phyloP scores from a whole-genome alignment of 768 basidiomycete genomes.

The Boletus subparvulus region DNA sequence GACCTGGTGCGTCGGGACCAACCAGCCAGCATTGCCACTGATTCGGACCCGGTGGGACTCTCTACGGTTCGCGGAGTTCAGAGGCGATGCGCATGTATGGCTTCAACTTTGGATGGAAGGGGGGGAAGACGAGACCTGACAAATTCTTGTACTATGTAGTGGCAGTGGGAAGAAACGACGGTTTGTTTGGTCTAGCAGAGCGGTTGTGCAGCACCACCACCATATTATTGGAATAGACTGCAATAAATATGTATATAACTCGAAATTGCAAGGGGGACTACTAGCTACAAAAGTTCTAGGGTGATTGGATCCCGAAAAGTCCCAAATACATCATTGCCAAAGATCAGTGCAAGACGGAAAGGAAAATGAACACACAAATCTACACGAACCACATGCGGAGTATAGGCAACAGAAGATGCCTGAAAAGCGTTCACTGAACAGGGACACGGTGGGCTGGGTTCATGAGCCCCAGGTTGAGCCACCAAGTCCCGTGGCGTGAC shows the following conservation, averaged over 20 bases:
- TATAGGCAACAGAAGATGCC: too few relatives aligned
- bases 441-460: slow-evolving; percentile 15
- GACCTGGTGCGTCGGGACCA: neutral
- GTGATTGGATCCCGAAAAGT: neutral
- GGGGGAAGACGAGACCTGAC: too few relatives aligned
- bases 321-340: neutral
- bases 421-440: neutral
- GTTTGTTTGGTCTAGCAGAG: neutral
- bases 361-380: neutral
- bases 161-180: neutral
- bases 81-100: neutral
- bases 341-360: neutral
- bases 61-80: neutral
- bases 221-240: slow-evolving; percentile 1
- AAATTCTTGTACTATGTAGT: too few relatives aligned
- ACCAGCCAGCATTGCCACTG: neutral
- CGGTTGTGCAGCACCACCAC: too few relatives aligned
- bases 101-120: too few relatives aligned
- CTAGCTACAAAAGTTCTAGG: slow-evolving; percentile 15
- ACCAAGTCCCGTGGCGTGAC: slow-evolving; percentile 39
- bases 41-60: neutral
- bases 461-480: slow-evolving; percentile 46
- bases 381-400: too few relatives aligned
- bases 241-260: neutral
- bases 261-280: neutral